Conservation (phyloP, 371 early-diverging fungal genomes). For the Fennellomyces sp. region DNA sequence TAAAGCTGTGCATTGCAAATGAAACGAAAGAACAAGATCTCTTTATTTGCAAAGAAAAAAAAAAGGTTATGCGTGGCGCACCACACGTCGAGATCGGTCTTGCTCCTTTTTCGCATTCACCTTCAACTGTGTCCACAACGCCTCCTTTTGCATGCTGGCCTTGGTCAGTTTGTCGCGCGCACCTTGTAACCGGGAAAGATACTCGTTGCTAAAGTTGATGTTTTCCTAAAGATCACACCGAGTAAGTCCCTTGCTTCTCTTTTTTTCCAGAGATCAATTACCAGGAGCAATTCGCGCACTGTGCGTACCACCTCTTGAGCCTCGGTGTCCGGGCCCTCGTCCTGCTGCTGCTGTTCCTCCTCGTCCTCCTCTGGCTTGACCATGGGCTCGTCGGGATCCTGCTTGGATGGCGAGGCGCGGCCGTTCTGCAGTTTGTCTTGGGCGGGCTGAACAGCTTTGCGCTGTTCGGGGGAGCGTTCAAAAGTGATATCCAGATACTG, state of each 20-base stretch:
- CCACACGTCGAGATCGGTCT: conserved; percentile 22
- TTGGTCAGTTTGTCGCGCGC: conserved; percentile 51
- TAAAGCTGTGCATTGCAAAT: too few species aligned
- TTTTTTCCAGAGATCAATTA: too few species aligned
- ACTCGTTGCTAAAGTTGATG: conserved; percentile 56
- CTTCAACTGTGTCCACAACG: conserved; percentile 45
- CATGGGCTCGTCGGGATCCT: too few species aligned
- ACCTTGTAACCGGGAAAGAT: conserved; percentile 40
- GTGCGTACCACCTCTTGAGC: conserved; percentile 37
- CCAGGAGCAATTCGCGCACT: conserved; percentile 46
- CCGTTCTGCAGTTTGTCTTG: too few species aligned
- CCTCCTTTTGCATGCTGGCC: conserved; percentile 50
- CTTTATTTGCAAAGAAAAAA: too few species aligned
- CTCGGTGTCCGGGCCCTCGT: conserved; percentile 27
- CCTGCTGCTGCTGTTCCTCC: not conserved
- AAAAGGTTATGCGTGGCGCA: not conserved
- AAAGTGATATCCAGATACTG: conserved; percentile 45
- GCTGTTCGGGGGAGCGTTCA: conserved; percentile 40
- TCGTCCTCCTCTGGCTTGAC: not conserved
- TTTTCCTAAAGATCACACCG: conserved; percentile 36
- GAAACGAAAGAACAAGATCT: too few species aligned
- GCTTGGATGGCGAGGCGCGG: too few species aligned
- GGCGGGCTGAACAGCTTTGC: too few species aligned
- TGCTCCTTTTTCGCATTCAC: conserved; percentile 34
- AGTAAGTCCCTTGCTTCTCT: not conserved